A percentile compares a stretch with the other conserved stretches of the same genome.
phyloP scores from a whole-genome alignment of 2,329 filamentous ascomycete species.

The Chaetomium globosum region DNA sequence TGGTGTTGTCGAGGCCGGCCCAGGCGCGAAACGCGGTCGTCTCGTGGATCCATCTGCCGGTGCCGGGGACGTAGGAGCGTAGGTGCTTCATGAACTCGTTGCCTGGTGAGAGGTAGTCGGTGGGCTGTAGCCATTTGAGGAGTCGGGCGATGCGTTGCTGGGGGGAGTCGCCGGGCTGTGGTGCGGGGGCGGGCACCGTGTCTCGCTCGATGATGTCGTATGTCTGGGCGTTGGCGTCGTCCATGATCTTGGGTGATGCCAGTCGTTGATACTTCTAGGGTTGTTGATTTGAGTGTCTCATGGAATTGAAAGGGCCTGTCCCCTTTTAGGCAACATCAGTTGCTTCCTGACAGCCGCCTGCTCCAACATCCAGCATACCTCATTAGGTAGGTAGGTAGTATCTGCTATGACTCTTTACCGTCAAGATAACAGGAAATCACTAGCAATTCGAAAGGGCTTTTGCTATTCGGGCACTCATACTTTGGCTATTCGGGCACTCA shows the following conservation, averaged over 20 bases:
- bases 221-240: not conserved
- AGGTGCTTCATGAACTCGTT: constrained; percentile 20
- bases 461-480: too few relatives aligned
- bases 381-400: too few relatives aligned
- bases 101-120: constrained; percentile 19
- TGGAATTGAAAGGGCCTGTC: not conserved
- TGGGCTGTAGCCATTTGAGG: constrained; percentile 17
- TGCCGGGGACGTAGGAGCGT: constrained; percentile 17
- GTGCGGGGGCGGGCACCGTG: constrained; percentile 5
- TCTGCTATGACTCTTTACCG: too few relatives aligned
- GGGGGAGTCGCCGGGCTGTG: constrained; percentile 3
- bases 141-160: constrained; percentile 7
- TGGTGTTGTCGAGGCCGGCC: constrained; percentile 4
- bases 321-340: too few relatives aligned
- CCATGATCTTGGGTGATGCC: not conserved
- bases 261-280: not conserved
- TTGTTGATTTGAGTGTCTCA: not conserved
- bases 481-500: too few relatives aligned
- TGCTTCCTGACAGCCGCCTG: too few relatives aligned
- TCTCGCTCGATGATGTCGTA: constrained; percentile 8
- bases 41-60: constrained; percentile 10
- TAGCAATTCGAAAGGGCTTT: too few relatives aligned
- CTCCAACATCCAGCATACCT: too few relatives aligned
- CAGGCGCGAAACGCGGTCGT: constrained; percentile 9
- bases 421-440: too few relatives aligned